A percentile compares a stretch with the other conserved stretches of the same genome.
Conservation (phyloP, 139 green algal species). For the Chlorella sp. region DNA sequence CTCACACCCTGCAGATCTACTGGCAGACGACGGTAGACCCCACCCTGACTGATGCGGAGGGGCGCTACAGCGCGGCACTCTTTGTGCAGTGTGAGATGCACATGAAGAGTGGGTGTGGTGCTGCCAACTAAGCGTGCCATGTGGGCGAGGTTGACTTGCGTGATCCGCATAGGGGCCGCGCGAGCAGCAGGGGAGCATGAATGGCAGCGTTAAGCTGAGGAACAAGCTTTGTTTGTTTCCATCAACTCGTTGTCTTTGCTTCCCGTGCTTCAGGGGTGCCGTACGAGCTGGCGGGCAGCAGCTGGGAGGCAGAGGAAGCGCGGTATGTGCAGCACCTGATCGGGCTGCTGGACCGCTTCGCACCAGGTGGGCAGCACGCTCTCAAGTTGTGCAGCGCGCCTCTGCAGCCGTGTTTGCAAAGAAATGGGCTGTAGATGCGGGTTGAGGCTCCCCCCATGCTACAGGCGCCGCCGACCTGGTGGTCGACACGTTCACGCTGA, state of each 20-base stretch:
- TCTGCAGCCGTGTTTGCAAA: background rate
- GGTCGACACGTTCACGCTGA: slow-evolving; percentile 58
- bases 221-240: too few relatives aligned
- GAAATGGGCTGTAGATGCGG: too few relatives aligned
- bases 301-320: slow-evolving; percentile 54
- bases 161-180: too few relatives aligned
- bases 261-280: slow-evolving; percentile 4
- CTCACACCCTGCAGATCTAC: slow-evolving; percentile 50
- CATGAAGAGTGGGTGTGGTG: too few relatives aligned
- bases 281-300: slow-evolving; percentile 37
- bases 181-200: too few relatives aligned
- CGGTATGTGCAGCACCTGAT: slow-evolving; percentile 58
- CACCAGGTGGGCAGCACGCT: slow-evolving; percentile 36
- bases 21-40: slow-evolving; percentile 59
- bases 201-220: too few relatives aligned
- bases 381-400: background rate
- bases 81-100: slow-evolving; percentile 62
- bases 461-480: slow-evolving; percentile 58
- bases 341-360: slow-evolving; percentile 51
- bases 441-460: background rate
- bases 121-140: too few relatives aligned
- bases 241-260: too few relatives aligned
- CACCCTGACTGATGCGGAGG: slow-evolving; percentile 48
- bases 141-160: too few relatives aligned
- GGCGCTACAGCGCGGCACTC: slow-evolving; percentile 59